These are phyloP conservation scores for Venturia oleaginea DNA, from an alignment of 2,329 filamentous ascomycete genomes.

Conservation along the genomic window DNA sequence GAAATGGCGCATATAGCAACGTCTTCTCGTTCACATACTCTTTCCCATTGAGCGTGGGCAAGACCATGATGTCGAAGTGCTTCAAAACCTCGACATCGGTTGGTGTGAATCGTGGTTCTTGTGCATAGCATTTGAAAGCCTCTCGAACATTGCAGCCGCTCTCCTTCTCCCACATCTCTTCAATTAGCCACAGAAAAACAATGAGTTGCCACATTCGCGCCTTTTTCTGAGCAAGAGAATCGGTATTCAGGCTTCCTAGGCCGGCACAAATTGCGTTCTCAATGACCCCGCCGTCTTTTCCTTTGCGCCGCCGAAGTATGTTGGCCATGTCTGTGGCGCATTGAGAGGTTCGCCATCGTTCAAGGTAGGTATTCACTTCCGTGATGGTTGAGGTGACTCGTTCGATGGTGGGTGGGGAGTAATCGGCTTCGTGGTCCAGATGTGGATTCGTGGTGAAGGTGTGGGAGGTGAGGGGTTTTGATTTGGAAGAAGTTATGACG, in stretches of 20 bases:
- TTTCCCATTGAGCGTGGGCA: not conserved
- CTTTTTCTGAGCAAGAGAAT: not conserved
- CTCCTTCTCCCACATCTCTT: not conserved
- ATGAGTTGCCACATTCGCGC: slow-evolving; percentile 12
- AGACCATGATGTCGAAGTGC: slow-evolving; percentile 6
- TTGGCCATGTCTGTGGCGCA: not conserved
- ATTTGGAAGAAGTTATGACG: slow-evolving; percentile 5
- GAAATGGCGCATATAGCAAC: slow-evolving; percentile 13
- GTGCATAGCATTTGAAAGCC: slow-evolving; percentile 9
- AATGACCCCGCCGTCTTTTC: not conserved
- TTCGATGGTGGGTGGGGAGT: not conserved
- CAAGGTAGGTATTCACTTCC: not conserved
- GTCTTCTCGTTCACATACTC: not conserved
- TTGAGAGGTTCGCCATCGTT: not conserved
- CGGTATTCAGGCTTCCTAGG: slow-evolving; percentile 1
- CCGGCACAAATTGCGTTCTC: slow-evolving; percentile 1
- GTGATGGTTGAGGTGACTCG: not conserved
- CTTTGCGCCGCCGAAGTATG: not conserved
- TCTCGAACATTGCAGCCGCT: not conserved
- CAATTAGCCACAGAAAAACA: slow-evolving; percentile 6
- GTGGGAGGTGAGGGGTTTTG: not conserved
- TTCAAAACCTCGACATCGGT: slow-evolving; percentile 5
- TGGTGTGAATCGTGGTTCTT: slow-evolving; percentile 13
- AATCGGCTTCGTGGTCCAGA: not conserved
- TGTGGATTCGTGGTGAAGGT: not conserved